Evolutionary conservation across 345 rosid species (phyloP), one percentile per base, ranked within the genome.

Genomic region (Bruguiera parviflora): DNA sequence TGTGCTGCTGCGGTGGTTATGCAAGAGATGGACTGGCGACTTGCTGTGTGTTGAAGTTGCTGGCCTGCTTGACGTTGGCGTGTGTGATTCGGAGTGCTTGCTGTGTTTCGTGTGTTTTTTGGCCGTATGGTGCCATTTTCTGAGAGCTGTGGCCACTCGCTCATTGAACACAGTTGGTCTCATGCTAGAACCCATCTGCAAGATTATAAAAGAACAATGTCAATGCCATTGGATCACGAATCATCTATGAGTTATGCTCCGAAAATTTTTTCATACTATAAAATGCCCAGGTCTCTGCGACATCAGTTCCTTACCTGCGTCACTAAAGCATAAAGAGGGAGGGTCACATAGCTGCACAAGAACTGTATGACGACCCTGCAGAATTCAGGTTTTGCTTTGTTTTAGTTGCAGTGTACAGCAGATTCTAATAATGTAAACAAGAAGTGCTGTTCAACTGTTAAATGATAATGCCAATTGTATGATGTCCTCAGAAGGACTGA

Each of bases 291-390:
- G 47, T 39, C 47, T 2, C 47, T 10, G 47, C 49, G 3, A 43
- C 18, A 43, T 56, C 59, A 20, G 31, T 24, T 56, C 10, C 59
- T 56, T 16, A 56, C 59, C 29, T 56, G 99, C 15, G 97, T 95
- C 58, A 95, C 99, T 31, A 95, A 73, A 43, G 99, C 99, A 71
- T 95, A 92, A n/a, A 95, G 90, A 63, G 99, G 98, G 69, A 95
- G 86, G 25, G 97, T 92, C 75, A 95, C 90, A 61, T 95, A 95
- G 70, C 99, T 95, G 87, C 99, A 95, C 27, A 92, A 43, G 60
- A 95, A 72, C 75, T 92, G 98, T 73, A 86, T 83, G 51, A 87
- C 6, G 55, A 90, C 83, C 91, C 98, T 95, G 88, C 21, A 78
- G 73, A 33, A 63, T 20, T 31, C 53, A 10, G 21, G 13, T 56